Base-by-base conservation (phyloP, 192 early-diverging fungal species). In the Coemansia sp. region DNA sequence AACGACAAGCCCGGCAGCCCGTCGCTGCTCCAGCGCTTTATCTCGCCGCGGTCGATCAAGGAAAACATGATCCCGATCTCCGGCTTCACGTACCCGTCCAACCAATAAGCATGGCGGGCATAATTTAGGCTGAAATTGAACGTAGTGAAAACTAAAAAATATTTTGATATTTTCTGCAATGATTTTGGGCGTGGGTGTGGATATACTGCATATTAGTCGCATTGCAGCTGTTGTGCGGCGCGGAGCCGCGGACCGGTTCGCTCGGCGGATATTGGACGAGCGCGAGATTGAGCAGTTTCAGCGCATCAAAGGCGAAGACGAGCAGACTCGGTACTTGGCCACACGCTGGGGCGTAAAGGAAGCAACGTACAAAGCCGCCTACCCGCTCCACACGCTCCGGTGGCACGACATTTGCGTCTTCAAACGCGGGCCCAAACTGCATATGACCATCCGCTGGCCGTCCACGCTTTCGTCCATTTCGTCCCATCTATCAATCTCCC, bases 1-100 rank as follows among this genome's bases (percentile, higher is more conserved):
- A 98, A 98, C 72, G 96, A 98, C 71, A 98, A 98, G 86, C 95
- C 94, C n/a, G 96, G 96, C 52, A 84, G 85, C 83, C 86, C 86
- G 26, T 82, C 78, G 9, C 74, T 89, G 59, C 74, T 96, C 40
- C 86, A 90, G 58, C 89, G 96, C 66, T 98, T 95, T 75, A 85
- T 94, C 31, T 94, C 92, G 31, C 88, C 93, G 14, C 93, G 96
- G 63, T 88, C 93, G 6, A 91, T 97, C 84, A 98, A 98, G 86
- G 96, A 98, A 79, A 89, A 84, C 63, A 95, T 97, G 85, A 82
- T 94, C 26, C 89, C 91, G 5, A 83, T 96, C 58, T 83, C 86
- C 17, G 76, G 79, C n/a, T 92, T 88, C 60, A 34, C 63, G 26
- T 98, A 98, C 70, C 93, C 92, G n/a, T 94, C 92, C 56, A 98